Conservation (phyloP, 2,329 filamentous ascomycete genomes). For the Clarireedia hainanense region DNA sequence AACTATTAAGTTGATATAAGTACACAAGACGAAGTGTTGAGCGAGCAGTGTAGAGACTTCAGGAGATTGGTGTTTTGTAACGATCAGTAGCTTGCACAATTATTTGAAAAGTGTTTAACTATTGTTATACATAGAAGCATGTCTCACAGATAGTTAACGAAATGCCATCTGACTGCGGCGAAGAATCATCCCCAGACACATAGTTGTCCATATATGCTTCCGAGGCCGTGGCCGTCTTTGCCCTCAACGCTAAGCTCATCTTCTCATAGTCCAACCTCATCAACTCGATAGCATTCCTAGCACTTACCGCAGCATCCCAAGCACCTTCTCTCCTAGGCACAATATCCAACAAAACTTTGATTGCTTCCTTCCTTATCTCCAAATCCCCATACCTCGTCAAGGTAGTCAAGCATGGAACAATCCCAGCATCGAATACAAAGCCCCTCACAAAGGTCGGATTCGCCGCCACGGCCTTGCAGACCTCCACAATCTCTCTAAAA, state of each 20-base stretch:
- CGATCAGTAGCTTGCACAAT: no score
- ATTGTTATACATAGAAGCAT: no score
- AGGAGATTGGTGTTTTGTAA: no score
- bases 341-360: conserved; percentile 1
- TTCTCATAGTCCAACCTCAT: background rate
- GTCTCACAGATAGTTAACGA: no score
- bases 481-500: background rate
- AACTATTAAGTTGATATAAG: background rate
- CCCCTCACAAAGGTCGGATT: background rate
- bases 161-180: no score
- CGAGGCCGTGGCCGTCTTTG: no score
- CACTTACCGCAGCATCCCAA: conserved; percentile 1
- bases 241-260: no score
- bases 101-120: no score
- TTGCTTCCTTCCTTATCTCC: background rate
- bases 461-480: background rate
- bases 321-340: conserved; percentile 6
- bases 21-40: background rate
- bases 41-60: no score
- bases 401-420: background rate
- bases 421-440: conserved; percentile 2
- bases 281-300: background rate
- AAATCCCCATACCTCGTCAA: background rate
- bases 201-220: no score
- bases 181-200: no score